Conservation (phyloP, 768 basidiomycete species). For the Suillus clintonianus region DNA sequence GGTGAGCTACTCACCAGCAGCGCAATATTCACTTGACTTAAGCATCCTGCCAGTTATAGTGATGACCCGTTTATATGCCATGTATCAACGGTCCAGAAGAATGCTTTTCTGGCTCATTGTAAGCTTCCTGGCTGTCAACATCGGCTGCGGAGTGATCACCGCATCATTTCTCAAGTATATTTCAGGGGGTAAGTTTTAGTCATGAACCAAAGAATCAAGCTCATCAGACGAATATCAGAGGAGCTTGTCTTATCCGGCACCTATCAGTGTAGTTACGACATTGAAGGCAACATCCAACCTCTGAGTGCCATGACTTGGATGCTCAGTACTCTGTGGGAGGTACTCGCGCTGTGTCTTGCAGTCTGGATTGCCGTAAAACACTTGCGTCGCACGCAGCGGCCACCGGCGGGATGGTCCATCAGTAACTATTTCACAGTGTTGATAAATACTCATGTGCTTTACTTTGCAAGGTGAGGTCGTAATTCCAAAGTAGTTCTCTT, state of each 20-base stretch:
- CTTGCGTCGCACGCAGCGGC: neutral
- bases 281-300: neutral
- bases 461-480: neutral
- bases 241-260: neutral
- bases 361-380: neutral
- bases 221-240: neutral
- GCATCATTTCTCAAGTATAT: neutral
- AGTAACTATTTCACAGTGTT: neutral
- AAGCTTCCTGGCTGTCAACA: neutral
- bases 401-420: neutral
- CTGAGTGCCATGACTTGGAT: neutral
- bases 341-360: neutral
- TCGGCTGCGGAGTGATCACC: neutral
- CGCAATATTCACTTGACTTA: neutral
- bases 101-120: neutral
- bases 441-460: too few species aligned
- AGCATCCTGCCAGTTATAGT: neutral
- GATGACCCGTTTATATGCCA: neutral
- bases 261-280: neutral
- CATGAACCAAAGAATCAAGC: neutral
- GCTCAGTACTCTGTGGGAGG: neutral
- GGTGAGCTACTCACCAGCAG: neutral
- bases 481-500: neutral
- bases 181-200: neutral
- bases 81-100: neutral